These are phyloP conservation scores for Hygrocybe coccinea DNA, from an alignment of 768 basidiomycete genomes.

Conservation along the genomic window DNA sequence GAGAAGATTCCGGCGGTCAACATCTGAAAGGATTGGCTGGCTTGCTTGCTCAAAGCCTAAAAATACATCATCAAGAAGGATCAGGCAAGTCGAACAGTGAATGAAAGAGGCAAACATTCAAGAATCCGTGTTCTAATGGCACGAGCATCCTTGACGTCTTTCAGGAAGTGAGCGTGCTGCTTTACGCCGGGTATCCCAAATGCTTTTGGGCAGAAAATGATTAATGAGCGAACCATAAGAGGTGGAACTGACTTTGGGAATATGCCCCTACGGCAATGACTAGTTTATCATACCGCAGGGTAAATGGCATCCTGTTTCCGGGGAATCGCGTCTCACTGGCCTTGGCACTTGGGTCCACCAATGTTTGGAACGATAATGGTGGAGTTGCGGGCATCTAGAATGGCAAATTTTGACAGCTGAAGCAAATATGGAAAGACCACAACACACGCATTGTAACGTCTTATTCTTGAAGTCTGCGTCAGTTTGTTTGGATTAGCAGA, in stretches of 20 bases:
- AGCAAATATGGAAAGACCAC: background rate
- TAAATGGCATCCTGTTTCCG: constrained; percentile 40
- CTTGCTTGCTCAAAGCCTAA: constrained; percentile 81
- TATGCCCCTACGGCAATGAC: constrained; percentile 85
- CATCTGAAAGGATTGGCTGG: constrained; percentile 70
- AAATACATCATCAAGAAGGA: background rate
- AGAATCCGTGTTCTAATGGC: constrained; percentile 65
- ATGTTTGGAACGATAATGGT: constrained; percentile 31
- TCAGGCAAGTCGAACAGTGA: background rate
- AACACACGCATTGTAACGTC: constrained; percentile 53
- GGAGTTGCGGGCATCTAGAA: constrained; percentile 60
- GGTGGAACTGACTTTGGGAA: constrained; percentile 57
- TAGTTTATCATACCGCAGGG: constrained; percentile 70
- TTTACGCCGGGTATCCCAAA: constrained; percentile 74
- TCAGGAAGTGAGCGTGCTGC: constrained; percentile 76
- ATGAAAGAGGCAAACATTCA: constrained; percentile 48
- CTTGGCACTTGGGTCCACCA: constrained; percentile 13
- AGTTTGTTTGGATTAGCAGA: constrained; percentile 3
- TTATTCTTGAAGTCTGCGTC: constrained; percentile 55
- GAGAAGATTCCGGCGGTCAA: constrained; percentile 68
- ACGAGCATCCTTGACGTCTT: constrained; percentile 72
- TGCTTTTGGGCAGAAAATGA: constrained; percentile 33
- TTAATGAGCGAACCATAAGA: constrained; percentile 5
- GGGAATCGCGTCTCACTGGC: constrained; percentile 12
- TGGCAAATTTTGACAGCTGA: background rate